These are phyloP conservation scores for Calonectria fujianensis DNA, from an alignment of 2,329 filamentous ascomycete species.

Conservation along the genomic window DNA sequence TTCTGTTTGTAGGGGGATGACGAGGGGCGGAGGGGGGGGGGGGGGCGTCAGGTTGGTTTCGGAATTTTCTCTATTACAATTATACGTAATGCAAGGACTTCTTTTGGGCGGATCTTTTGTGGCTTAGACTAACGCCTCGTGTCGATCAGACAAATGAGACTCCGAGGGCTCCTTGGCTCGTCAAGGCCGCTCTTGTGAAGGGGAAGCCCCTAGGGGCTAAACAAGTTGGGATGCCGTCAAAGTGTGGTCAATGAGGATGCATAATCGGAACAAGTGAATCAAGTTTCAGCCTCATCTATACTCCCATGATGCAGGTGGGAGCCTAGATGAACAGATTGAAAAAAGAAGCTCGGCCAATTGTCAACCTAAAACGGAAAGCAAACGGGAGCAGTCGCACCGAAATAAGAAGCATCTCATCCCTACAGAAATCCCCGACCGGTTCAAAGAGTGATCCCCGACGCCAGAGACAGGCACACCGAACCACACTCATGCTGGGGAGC, in stretches of 20 bases:
- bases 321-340: not conserved
- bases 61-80: not conserved
- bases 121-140: slow-evolving; percentile 9
- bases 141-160: slow-evolving; percentile 31
- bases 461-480: slow-evolving; percentile 31
- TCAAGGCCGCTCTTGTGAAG: not conserved
- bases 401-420: slow-evolving; percentile 24
- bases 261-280: slow-evolving; percentile 2
- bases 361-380: slow-evolving; percentile 29
- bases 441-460: slow-evolving; percentile 28
- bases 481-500: slow-evolving; percentile 27
- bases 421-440: slow-evolving; percentile 47
- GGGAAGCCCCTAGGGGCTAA: not conserved
- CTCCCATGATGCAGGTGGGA: not conserved
- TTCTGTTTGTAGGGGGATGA: slow-evolving; percentile 7
- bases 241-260: slow-evolving; percentile 10
- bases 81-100: slow-evolving; percentile 27
- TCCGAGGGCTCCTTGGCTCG: no score
- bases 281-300: slow-evolving; percentile 27
- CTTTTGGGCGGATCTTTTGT: not conserved
- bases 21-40: slow-evolving; percentile 17
- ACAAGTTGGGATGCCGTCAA: not conserved
- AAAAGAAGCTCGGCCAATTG: not conserved
- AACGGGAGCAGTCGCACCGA: slow-evolving; percentile 25
- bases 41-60: slow-evolving; percentile 4